Base-by-base conservation (phyloP, 352 stramenopile genomes). In the Globisporangium nagaii region DNA sequence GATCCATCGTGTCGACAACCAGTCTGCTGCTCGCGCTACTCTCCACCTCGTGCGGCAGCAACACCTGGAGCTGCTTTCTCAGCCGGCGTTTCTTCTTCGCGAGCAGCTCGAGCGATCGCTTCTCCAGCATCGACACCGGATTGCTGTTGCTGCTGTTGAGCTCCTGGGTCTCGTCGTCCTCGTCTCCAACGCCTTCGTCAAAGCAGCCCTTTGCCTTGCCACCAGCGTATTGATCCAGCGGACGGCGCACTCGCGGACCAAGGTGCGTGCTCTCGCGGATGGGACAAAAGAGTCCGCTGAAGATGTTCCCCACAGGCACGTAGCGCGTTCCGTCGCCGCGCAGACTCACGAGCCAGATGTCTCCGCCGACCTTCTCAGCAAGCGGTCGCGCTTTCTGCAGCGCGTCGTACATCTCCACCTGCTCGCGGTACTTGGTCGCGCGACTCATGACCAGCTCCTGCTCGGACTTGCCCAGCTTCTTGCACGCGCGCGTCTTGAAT, bases 221-320 rank as follows among this genome's bases (percentile, higher is more conserved):
- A 32, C 15, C 30, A 9, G 37, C 41, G 8, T 60, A 45, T 12
- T 58, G 39, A 53, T 90, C 83, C n/a, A 93, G 58, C 12, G 83
- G 83, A 1, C 80, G 74, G 31, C 70, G 72, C 17, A 89, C 59
- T 13, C 70, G 64, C 1, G 78, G 80, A 17, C 78, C 77, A 11
- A 86, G 46, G 27, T 63, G 68, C 24, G 71, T 76, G 51, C 72
- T 86, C 49, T 94, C 81, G 15, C 83, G 70, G 36, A 96, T 90
- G 9, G 84, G 85, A 57, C 84, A 97, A 58, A 83, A 96, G 13
- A 98, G 69, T 0, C 90, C 91, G 36, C 77, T 96, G 59, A 98
- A 98, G 55, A 97, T 95, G 52, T 97, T 97, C 3, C 91, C 91
- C 27, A 98, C 87, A 4, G 74, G 83, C 15, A 96, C 88, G 31